phyloP scores from a whole-genome alignment of 805 yeast species.

The Lipomyces yamadae region DNA sequence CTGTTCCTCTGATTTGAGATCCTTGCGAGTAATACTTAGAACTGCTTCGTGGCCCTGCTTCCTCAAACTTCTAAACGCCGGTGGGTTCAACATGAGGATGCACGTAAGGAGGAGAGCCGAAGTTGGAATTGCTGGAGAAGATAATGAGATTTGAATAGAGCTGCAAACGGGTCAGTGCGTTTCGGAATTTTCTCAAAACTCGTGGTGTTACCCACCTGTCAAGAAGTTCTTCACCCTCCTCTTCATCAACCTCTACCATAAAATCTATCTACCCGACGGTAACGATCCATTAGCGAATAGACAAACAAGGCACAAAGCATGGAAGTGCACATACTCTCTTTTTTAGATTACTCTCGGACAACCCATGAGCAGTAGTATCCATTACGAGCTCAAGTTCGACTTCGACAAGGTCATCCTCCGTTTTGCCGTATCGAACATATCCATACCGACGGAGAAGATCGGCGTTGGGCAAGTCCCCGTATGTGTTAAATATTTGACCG shows the following conservation, averaged over 20 bases:
- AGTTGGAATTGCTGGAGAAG: slow-evolving; percentile 27
- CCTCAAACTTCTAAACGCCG: slow-evolving; percentile 25
- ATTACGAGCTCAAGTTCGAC: slow-evolving; percentile 55
- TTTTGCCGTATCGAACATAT: slow-evolving; percentile 59
- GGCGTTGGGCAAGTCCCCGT: slow-evolving; percentile 90
- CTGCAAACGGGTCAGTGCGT: neutral
- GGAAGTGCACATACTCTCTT: slow-evolving; percentile 16
- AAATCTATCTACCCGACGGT: slow-evolving; percentile 17
- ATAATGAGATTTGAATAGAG: slow-evolving; percentile 24
- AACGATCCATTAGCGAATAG: neutral
- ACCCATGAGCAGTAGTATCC: slow-evolving; percentile 45
- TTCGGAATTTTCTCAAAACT: neutral
- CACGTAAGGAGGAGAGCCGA: slow-evolving; percentile 30
- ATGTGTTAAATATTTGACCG: slow-evolving; percentile 83
- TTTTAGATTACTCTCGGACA: slow-evolving; percentile 26
- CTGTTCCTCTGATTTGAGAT: slow-evolving; percentile 30
- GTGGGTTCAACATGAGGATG: slow-evolving; percentile 24
- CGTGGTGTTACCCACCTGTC: slow-evolving; percentile 16
- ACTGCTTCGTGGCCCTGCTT: slow-evolving; percentile 26
- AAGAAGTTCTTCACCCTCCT: slow-evolving; percentile 28
- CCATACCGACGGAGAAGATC: slow-evolving; percentile 91
- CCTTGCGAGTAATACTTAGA: slow-evolving; percentile 17
- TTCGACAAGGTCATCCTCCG: slow-evolving; percentile 73
- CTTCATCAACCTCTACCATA: slow-evolving; percentile 29
- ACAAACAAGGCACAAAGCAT: neutral